These are phyloP conservation scores for Angomonas deanei DNA, from an alignment of 208 protist species.

Conservation along the genomic window DNA sequence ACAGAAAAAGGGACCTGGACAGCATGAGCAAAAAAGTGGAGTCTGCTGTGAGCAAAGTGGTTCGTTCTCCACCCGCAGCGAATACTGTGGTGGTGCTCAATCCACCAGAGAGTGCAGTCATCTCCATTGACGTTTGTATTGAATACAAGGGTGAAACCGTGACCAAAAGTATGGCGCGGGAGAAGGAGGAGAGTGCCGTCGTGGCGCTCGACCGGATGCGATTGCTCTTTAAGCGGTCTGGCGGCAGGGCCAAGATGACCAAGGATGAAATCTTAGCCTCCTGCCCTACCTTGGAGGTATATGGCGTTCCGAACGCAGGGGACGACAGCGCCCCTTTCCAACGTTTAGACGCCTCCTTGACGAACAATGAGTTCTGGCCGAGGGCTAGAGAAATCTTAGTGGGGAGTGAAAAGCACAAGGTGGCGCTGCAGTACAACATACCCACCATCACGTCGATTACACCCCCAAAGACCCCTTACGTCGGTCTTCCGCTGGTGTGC, in stretches of 20 bases:
- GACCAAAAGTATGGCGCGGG: conserved; percentile 75
- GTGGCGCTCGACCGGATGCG: conserved; percentile 78
- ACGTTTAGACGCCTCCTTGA: conserved; percentile 41
- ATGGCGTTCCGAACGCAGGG: conserved; percentile 20
- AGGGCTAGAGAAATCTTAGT: conserved; percentile 41
- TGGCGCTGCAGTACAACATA: conserved; percentile 63
- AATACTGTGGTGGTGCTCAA: conserved; percentile 36
- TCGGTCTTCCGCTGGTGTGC: conserved; percentile 72
- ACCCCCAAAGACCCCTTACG: conserved; percentile 45
- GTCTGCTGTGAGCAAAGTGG: neutral
- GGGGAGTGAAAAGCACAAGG: conserved; percentile 16
- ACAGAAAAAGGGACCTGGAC: neutral
- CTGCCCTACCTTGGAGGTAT: conserved; percentile 43
- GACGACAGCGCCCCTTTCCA: conserved; percentile 7
- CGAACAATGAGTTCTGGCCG: conserved; percentile 60
- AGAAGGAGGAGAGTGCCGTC: conserved; percentile 35
- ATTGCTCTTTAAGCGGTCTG: conserved; percentile 48
- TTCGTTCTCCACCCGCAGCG: neutral
- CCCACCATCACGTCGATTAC: conserved; percentile 66
- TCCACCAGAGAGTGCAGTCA: conserved; percentile 16
- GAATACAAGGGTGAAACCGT: conserved; percentile 5
- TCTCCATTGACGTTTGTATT: conserved; percentile 45
- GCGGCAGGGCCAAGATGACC: neutral
- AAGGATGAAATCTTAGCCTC: conserved; percentile 50
- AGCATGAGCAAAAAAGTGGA: neutral